phyloP scores from a whole-genome alignment of 805 yeast species.

The Candida xiaguanensis region DNA sequence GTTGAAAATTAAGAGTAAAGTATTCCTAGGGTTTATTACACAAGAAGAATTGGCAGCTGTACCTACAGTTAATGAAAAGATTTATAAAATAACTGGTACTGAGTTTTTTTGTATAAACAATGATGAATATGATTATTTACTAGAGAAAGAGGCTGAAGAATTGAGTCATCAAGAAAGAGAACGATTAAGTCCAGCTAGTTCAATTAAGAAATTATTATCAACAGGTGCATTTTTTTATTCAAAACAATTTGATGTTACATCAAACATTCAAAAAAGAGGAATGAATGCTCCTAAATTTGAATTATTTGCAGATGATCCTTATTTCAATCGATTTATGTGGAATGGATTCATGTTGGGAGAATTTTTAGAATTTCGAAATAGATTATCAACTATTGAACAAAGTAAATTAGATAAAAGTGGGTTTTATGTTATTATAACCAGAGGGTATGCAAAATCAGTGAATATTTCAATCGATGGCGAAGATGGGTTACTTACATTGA shows the following conservation, averaged over 20 bases:
- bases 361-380: conserved; percentile 42
- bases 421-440: conserved; percentile 43
- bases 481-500: conserved; percentile 43
- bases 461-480: conserved; percentile 30
- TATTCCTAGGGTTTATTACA: conserved; percentile 58
- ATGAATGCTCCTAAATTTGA: conserved; percentile 16
- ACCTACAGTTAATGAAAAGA: conserved; percentile 50
- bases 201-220: conserved; percentile 42
- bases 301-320: conserved; percentile 34
- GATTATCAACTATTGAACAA: conserved; percentile 40
- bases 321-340: conserved; percentile 49
- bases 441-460: conserved; percentile 51
- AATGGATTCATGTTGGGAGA: conserved; percentile 45
- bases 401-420: conserved; percentile 42
- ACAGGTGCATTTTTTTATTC: conserved; percentile 50
- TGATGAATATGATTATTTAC: conserved; percentile 45
- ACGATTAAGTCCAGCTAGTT: conserved; percentile 37
- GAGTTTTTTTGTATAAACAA: conserved; percentile 63
- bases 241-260: conserved; percentile 42
- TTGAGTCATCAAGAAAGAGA: conserved; percentile 24
- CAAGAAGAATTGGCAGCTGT: conserved; percentile 54
- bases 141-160: conserved; percentile 12
- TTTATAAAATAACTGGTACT: conserved; percentile 54
- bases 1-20: conserved; percentile 48
- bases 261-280: conserved; percentile 45